A percentile compares a stretch with the other conserved stretches of the same genome.
phyloP scores from a whole-genome alignment of 371 early-diverging fungal species.

The Mitosporidium daphniae region DNA sequence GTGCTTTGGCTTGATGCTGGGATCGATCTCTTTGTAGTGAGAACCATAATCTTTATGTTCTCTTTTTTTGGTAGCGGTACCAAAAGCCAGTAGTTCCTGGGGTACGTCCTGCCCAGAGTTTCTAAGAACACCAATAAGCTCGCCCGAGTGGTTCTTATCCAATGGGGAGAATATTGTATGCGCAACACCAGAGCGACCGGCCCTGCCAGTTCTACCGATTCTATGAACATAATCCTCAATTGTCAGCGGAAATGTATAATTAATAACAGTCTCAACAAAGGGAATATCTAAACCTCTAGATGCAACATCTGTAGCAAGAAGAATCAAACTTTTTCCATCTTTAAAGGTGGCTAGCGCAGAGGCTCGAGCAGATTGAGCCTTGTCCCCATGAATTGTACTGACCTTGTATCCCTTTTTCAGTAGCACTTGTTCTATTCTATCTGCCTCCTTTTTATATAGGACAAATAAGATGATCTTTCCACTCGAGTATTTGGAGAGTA shows the following conservation, averaged over 20 bases:
- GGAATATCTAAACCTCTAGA: slow-evolving; percentile 76
- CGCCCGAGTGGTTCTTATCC: slow-evolving; percentile 37
- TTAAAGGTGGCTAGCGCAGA: slow-evolving; percentile 25
- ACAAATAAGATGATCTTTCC: slow-evolving; percentile 34
- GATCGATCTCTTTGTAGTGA: slow-evolving; percentile 54
- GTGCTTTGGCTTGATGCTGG: slow-evolving; percentile 40
- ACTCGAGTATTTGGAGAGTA: too few species aligned
- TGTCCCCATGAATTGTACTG: slow-evolving; percentile 43
- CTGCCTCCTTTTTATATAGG: slow-evolving; percentile 66
- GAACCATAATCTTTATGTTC: slow-evolving; percentile 67
- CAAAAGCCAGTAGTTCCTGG: slow-evolving; percentile 4
- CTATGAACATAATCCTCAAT: slow-evolving; percentile 88
- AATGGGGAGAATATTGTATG: slow-evolving; percentile 68
- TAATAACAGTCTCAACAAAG: slow-evolving; percentile 81
- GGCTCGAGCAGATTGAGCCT: slow-evolving; percentile 23
- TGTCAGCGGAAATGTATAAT: slow-evolving; percentile 23
- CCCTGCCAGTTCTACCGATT: slow-evolving; percentile 80
- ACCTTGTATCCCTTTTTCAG: too few species aligned
- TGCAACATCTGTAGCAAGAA: slow-evolving; percentile 71
- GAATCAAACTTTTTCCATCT: slow-evolving; percentile 21
- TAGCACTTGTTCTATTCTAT: slow-evolving; percentile 25
- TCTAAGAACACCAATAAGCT: slow-evolving; percentile 49
- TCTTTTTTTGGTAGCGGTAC: slow-evolving; percentile 43
- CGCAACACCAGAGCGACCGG: slow-evolving; percentile 48
- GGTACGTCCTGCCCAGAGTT: slow-evolving; percentile 52